Conservation (phyloP, 768 basidiomycete species). For the Sarcomyxa edulis region DNA sequence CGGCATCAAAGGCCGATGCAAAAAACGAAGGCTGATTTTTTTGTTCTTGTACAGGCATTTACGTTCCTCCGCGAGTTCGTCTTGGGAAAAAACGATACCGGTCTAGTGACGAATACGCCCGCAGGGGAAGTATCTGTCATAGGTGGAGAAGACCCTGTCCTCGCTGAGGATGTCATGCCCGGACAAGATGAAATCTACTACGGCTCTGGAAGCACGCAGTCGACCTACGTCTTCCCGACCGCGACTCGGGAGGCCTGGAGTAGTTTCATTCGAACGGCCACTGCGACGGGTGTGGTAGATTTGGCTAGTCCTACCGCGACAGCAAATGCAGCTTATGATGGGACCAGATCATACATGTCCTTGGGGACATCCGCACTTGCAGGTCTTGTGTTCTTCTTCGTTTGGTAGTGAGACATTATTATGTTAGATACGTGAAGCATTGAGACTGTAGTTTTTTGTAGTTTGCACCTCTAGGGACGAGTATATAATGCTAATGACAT, state of each 20-base stretch:
- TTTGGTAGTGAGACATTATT: no score
- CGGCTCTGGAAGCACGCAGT: conserved; percentile 42
- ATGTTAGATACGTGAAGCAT: no score
- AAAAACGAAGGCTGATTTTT: not conserved
- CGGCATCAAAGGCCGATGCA: not conserved
- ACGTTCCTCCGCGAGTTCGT: conserved; percentile 64
- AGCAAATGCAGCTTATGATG: no score
- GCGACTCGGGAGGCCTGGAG: conserved; percentile 56
- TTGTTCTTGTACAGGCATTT: conserved; percentile 37
- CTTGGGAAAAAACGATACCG: conserved; percentile 55
- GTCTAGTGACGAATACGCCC: conserved; percentile 38
- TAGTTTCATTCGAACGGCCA: no score
- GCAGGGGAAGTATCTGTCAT: conserved; percentile 26
- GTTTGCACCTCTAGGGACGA: no score
- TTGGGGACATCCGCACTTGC: no score
- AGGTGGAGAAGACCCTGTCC: conserved; percentile 44
- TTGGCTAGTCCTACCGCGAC: no score
- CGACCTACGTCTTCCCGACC: conserved; percentile 49
- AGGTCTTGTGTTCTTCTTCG: no score
- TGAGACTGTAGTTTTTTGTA: no score
- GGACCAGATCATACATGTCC: no score
- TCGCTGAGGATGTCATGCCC: conserved; percentile 42
- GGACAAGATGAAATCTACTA: conserved; percentile 54
- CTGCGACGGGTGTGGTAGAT: no score
- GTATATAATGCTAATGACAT: no score